Evolutionary conservation across 139 green algal genomes (phyloP), one percentile per base, ranked within the genome.

Genomic region (Astrephomene gubernaculifera): DNA sequence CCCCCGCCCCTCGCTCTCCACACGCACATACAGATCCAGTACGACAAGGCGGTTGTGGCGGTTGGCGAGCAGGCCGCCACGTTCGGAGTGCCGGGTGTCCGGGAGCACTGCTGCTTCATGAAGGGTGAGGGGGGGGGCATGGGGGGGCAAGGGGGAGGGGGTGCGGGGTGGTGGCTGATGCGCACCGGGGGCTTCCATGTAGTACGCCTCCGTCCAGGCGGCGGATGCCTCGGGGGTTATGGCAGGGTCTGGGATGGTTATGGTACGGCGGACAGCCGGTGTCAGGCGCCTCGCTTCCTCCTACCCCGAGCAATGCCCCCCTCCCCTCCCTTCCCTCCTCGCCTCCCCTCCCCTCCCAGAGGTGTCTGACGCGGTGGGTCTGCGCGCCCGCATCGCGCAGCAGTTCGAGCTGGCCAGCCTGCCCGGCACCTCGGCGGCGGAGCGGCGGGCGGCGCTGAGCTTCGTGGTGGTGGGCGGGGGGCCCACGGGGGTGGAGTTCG

Each of bases 401-500:
- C 68, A 81, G 52, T 97, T 96, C 85, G 95, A 98, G 86, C 79
- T 95, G 69, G 95, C 95, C 12, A 84, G 87, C 33, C 87, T 97
- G 83, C 95, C 95, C 2, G 91, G 92, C 19, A 94, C 92, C 17
- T 86, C 39, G 14, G 88, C 92, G 43, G 92, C 93, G 49, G 89
- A 95, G 35, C 87, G 68, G 41, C 39, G 35, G 39, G 41, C 60
- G 12, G 60, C 60, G 39, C 91, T 98, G 84, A 86, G 90, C 75
- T 96, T 97, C 83, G 90, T 97, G 61, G 94, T 98, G 43, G 95
- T 98, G 36, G 95, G 95, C 31, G 95, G 95, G 4, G 95, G 95
- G 0, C 95, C 95, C 54, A 97, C 85, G 19, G 94, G 94, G 6
- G 94, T 96, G 43, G 95, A 97, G 88, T 94, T 96, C 87, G 89